Conservation (phyloP, 106 monocot species). For the Dendrobium nobile region DNA sequence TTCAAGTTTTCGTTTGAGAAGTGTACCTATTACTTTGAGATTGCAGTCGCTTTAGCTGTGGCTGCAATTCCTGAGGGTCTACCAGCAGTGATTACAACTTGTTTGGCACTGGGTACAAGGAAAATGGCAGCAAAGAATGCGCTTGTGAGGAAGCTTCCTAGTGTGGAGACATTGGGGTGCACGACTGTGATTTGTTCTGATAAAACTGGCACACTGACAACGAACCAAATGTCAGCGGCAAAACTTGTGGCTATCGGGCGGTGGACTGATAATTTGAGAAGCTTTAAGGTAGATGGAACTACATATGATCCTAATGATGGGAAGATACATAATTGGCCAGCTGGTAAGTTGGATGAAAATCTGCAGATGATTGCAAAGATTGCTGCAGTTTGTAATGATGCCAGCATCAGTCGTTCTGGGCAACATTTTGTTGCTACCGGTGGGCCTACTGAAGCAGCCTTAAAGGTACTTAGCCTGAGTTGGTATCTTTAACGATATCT, state of each 20-base stretch:
- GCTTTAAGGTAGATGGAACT: conserved; percentile 29
- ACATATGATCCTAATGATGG: conserved; percentile 25
- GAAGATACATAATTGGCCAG: conserved; percentile 22
- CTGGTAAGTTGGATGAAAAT: conserved; percentile 22
- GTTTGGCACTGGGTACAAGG: conserved; percentile 30
- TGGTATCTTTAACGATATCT: neutral
- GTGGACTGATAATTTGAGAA: conserved; percentile 14
- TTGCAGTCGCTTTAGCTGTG: conserved; percentile 32
- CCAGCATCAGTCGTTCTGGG: conserved; percentile 14
- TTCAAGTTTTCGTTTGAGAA: conserved; percentile 37
- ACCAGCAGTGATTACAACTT: conserved; percentile 37
- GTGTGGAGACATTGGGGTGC: conserved; percentile 53
- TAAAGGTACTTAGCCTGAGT: conserved; percentile 20
- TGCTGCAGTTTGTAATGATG: conserved; percentile 29
- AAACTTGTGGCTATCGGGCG: conserved; percentile 38
- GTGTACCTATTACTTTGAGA: conserved; percentile 34
- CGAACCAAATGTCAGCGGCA: conserved; percentile 59
- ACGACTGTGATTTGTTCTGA: conserved; percentile 30
- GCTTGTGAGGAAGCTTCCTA: conserved; percentile 54
- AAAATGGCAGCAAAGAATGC: conserved; percentile 35
- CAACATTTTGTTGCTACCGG: conserved; percentile 28
- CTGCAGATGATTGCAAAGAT: conserved; percentile 29
- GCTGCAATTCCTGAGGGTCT: conserved; percentile 41
- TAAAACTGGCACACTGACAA: conserved; percentile 53
- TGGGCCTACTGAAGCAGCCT: conserved; percentile 29